phyloP scores from a whole-genome alignment of 2,329 filamentous ascomycete species.

The Rhynchosporium agropyri region DNA sequence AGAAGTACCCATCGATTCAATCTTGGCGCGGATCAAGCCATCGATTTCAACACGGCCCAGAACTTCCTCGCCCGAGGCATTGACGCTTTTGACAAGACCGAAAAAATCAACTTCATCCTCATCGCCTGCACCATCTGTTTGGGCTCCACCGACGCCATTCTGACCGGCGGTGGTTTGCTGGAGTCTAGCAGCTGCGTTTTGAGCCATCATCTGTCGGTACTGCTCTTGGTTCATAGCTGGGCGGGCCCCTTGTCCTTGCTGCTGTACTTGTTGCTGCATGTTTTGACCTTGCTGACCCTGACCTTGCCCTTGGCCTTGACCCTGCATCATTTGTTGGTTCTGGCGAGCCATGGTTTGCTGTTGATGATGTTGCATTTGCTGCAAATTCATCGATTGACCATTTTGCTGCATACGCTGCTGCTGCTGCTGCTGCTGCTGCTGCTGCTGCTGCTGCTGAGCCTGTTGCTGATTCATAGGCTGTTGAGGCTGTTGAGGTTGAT shows the following conservation, averaged over 20 bases:
- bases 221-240: conserved; percentile 28
- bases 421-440: conserved; percentile 37
- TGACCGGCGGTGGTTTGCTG: conserved; percentile 41
- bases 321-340: conserved; percentile 21
- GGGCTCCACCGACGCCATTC: conserved; percentile 54
- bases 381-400: conserved; percentile 19
- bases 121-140: conserved; percentile 75
- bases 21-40: conserved; percentile 66
- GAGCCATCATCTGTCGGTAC: conserved; percentile 40
- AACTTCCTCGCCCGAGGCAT: conserved; percentile 55
- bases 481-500: conserved; percentile 22
- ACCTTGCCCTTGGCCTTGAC: no score
- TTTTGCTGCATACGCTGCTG: conserved; percentile 43
- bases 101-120: conserved; percentile 57
- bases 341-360: conserved; percentile 26
- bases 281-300: background rate
- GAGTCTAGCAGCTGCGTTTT: conserved; percentile 42
- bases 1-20: conserved; percentile 64
- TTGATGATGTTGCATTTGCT: conserved; percentile 24
- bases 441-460: conserved; percentile 39
- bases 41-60: conserved; percentile 68
- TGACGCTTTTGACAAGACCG: conserved; percentile 61
- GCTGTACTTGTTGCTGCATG: background rate
- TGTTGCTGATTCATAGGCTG: conserved; percentile 25
- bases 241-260: background rate